Evolutionary conservation across 2,329 filamentous ascomycete species (phyloP).

Genomic region (Neonectria punicea): DNA sequence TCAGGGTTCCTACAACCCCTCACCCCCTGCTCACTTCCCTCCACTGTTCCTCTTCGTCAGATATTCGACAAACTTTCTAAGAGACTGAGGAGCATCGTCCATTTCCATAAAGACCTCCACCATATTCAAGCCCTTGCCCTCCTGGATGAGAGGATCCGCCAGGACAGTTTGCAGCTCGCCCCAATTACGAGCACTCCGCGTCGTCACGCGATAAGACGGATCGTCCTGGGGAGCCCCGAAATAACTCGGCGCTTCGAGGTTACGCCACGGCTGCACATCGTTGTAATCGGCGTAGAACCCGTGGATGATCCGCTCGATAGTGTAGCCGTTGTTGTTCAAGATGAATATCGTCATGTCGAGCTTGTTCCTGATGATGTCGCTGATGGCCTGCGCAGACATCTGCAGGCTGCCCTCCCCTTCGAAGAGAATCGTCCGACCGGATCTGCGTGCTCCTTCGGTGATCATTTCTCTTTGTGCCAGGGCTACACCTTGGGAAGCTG

Average conservation of each 20-base stretch:
- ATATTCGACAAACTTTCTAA: background rate
- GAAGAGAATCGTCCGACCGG: constrained; percentile 12
- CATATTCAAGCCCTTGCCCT: constrained; percentile 9
- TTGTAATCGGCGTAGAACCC: constrained; percentile 9
- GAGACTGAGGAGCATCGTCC: constrained; percentile 8
- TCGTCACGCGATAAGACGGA: background rate
- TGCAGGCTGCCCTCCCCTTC: constrained; percentile 22
- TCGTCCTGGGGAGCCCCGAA: constrained; percentile 5
- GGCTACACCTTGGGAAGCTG: background rate
- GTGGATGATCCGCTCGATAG: constrained; percentile 13
- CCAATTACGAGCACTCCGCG: background rate
- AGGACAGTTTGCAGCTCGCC: background rate
- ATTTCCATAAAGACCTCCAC: constrained; percentile 14
- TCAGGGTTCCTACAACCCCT: too few species aligned
- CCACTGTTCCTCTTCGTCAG: background rate
- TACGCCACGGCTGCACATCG: constrained; percentile 13
- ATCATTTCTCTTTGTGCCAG: background rate
- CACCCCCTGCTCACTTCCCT: background rate
- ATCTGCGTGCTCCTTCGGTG: background rate
- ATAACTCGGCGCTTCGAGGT: constrained; percentile 12
- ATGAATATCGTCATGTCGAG: constrained; percentile 19
- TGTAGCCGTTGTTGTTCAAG: constrained; percentile 19
- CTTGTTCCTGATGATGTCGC: constrained; percentile 18
- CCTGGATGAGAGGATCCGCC: background rate
- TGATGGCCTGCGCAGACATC: constrained; percentile 19